Base-by-base conservation (phyloP, 1,284 basidiomycete genomes). In the Tilletia caries region DNA sequence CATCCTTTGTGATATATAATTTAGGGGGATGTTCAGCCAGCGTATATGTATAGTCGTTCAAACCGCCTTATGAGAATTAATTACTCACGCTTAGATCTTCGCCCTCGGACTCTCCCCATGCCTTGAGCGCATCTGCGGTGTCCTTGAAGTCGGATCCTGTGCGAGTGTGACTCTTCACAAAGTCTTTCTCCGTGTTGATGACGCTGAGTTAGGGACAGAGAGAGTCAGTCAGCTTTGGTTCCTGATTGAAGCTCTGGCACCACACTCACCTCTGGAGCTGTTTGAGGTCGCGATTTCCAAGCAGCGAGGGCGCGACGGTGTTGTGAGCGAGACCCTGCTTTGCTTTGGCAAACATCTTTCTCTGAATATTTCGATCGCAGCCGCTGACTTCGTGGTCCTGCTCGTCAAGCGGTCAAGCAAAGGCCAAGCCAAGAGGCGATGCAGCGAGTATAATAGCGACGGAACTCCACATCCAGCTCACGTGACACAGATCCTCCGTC, bases 141-240 rank as follows among this genome's bases (percentile, higher is more conserved):
- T 90, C 91, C 23, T 85, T 85, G 66, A 90, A 86, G 78, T 93
- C 91, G 4, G 83, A 79, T 65, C 87, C 89, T 29, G 90, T 86
- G 80, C 86, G 90, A 62, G 87, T 89, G 72, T 85, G 91, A 88
- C 89, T 88, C 67, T 87, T 86, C 58, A 95, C 85, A 18, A 95
- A 90, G 3, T 87, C 85, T 85, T 97, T 97, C 84, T 97, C 94
- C 0, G 91, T 87, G 1, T 89, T 90, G 73, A 97, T 97, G 73
- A 95, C 86, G 78, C 33, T 62, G 29, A 32, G 52, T 5, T 8
- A 25, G 10, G 32, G 6, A 29, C 29, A 34, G 32, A 34, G 32
- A 20, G 29, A 15, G 33, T 27, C 54, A 60, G 54, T n/a, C n/a
- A n/a, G n/a, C n/a, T n/a, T n/a, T n/a, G n/a, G n/a, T n/a, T n/a